Evolutionary conservation across 176 grass and related monocot species (phyloP), one percentile per base, ranked within the genome.

Genomic region (Ampelocalamus luodianensis): DNA sequence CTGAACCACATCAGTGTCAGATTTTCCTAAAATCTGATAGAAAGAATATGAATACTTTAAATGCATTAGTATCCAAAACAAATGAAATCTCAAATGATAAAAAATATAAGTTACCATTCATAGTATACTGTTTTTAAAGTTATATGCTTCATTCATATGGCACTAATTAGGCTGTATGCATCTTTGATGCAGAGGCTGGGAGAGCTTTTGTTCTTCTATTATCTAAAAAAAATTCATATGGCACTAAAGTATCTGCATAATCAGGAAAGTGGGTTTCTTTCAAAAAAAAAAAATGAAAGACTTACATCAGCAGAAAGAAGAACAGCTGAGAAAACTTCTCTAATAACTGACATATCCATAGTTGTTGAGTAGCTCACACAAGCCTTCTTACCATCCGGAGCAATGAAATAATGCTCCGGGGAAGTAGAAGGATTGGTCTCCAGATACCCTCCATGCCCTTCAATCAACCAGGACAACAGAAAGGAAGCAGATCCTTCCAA

Each of bases 401-500:
- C 90, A 40, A 92, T 92, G 77, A 97, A 97, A 85, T 56, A 82
- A 94, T 97, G 95, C 74, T 97, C 95, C 13, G 95, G 94, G 65
- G 95, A 97, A 55, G 95, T 97, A 46, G 95, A 97, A 74, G 95
- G 95, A 85, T 94, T 97, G 49, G 95, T 94, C 66, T 94, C 83
- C 84, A 97, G 71, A 76, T 89, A 89, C 11, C 78, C 84, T 48
- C 74, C 60, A 80, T 46, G 79, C 53, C 92, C 95, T 73, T 92
- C 65, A 51, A 91, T 89, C 54, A 97, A 88, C 95, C 95, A 97
- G 62, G 92, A 88, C 85, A 94, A 60, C 42, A 97, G 87, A 94
- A 94, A 97, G 39, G 73, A 91, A 62, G 95, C 95, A 83, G 79
- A 97, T 87, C 90, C 92, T 92, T 91, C 84, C 85, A 97, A 73